Evolutionary conservation across 371 early-diverging fungal species (phyloP).

Genomic region (Rhizopus microsporus): DNA sequence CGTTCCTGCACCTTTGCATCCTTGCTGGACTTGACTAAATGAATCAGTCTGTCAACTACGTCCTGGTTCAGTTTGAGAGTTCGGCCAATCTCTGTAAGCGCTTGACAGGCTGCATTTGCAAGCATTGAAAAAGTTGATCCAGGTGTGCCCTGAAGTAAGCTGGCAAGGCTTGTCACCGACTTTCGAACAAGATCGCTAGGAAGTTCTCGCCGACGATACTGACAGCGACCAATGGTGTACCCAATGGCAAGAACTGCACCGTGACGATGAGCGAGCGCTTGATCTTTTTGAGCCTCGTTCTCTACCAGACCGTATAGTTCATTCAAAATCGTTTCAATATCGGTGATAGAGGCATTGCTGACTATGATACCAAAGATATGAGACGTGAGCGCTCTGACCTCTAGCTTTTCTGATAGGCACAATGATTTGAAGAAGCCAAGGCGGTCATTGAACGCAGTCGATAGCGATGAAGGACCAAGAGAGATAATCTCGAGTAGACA

Average conservation of each 20-base stretch:
- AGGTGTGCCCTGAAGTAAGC: constrained; percentile 45
- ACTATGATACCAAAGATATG: constrained; percentile 77
- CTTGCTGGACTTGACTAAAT: constrained; percentile 54
- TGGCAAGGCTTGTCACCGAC: constrained; percentile 41
- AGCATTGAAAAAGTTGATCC: constrained; percentile 44
- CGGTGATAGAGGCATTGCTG: constrained; percentile 51
- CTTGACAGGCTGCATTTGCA: constrained; percentile 60
- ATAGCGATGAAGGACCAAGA: constrained; percentile 65
- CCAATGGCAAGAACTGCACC: constrained; percentile 75
- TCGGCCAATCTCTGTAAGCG: constrained; percentile 71
- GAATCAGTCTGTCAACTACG: constrained; percentile 51
- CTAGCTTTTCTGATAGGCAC: constrained; percentile 59
- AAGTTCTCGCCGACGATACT: constrained; percentile 60
- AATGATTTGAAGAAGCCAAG: constrained; percentile 68
- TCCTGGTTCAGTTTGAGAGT: constrained; percentile 22
- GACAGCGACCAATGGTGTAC: constrained; percentile 62
- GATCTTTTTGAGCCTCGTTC: constrained; percentile 25
- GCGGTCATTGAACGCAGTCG: constrained; percentile 57
- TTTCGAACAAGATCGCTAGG: constrained; percentile 33
- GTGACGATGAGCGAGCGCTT: constrained; percentile 56
- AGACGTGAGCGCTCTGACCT: constrained; percentile 67
- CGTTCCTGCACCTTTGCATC: constrained; percentile 79
- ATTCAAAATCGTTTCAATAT: constrained; percentile 44
- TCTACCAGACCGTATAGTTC: constrained; percentile 44
- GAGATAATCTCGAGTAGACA: constrained; percentile 78